Evolutionary conservation across 2,329 filamentous ascomycete species (phyloP).

Genomic region (Fusarium sp.): DNA sequence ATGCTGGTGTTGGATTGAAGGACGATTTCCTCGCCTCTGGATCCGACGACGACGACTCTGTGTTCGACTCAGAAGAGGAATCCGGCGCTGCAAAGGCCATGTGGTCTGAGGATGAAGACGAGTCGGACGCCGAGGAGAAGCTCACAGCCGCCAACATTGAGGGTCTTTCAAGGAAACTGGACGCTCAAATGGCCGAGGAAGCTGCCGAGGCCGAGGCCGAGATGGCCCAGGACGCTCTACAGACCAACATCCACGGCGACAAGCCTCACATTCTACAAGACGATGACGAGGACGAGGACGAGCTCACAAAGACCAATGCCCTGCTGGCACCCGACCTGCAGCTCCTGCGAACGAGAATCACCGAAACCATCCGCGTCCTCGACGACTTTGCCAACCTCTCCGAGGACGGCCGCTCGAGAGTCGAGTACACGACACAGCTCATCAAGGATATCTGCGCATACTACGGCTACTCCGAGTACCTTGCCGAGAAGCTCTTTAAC

Average conservation of each 20-base stretch:
- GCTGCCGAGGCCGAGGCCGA: constrained; percentile 87
- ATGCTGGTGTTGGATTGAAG: constrained; percentile 52
- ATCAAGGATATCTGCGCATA: constrained; percentile 94
- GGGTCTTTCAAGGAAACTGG: constrained; percentile 86
- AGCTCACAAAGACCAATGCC: constrained; percentile 67
- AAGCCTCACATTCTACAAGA: constrained; percentile 73
- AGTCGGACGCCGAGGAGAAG: constrained; percentile 87
- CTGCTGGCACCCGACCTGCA: constrained; percentile 90
- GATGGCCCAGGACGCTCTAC: constrained; percentile 83
- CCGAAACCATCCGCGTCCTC: constrained; percentile 90
- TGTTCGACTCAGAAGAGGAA: constrained; percentile 78
- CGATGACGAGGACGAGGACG: constrained; percentile 69
- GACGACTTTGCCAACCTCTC: constrained; percentile 87
- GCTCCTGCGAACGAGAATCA: constrained; percentile 87
- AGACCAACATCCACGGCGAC: constrained; percentile 92
- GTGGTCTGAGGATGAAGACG: constrained; percentile 95
- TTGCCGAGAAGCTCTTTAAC: constrained; percentile 95
- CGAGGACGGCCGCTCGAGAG: constrained; percentile 82
- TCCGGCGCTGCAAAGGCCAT: constrained; percentile 68
- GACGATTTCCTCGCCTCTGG: constrained; percentile 70
- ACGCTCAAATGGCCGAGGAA: constrained; percentile 79
- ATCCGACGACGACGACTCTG: constrained; percentile 67
- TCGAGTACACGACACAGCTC: constrained; percentile 88
- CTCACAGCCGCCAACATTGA: constrained; percentile 97
- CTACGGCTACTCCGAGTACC: constrained; percentile 93